Evolutionary conservation across 768 basidiomycete genomes (phyloP).

Genomic region (Kwoniella sp.): DNA sequence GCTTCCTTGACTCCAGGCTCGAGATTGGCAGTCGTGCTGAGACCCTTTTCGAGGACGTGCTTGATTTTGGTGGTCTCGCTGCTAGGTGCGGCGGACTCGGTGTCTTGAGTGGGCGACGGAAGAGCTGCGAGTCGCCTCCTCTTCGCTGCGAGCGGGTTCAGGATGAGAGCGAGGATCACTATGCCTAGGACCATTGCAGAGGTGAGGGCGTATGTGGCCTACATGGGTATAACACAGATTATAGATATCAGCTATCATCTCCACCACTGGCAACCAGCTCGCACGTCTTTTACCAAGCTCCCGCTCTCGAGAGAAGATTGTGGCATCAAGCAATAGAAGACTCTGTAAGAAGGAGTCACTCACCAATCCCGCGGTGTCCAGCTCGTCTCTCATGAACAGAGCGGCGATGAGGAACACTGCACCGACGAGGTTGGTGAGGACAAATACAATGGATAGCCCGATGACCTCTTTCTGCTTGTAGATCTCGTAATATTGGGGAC

Average conservation of each 20-base stretch:
- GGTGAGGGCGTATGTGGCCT: slow-evolving; percentile 17
- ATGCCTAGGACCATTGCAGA: slow-evolving; percentile 56
- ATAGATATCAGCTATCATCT: not conserved
- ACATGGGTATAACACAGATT: not conserved
- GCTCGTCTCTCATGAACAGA: slow-evolving; percentile 65
- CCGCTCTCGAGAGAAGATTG: no score
- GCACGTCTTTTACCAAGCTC: no score
- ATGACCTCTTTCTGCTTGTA: slow-evolving; percentile 61
- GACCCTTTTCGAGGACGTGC: not conserved
- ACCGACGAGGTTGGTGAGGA: slow-evolving; percentile 70
- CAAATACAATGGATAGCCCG: slow-evolving; percentile 71
- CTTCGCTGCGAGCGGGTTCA: slow-evolving; percentile 63
- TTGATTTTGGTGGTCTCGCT: not conserved
- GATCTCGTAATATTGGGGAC: slow-evolving; percentile 76
- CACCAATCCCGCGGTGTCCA: slow-evolving; percentile 68
- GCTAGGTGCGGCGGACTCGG: not conserved
- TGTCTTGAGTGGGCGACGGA: not conserved
- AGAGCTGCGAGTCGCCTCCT: slow-evolving; percentile 20
- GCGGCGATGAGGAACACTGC: slow-evolving; percentile 71
- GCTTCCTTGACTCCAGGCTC: not conserved
- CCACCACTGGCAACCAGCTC: no score
- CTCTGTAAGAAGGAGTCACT: slow-evolving; percentile 25
- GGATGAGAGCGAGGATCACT: slow-evolving; percentile 65
- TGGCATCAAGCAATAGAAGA: no score
- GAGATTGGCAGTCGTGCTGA: not conserved